Conservation (phyloP, 352 stramenopile species). For the Pythium dissimile region DNA sequence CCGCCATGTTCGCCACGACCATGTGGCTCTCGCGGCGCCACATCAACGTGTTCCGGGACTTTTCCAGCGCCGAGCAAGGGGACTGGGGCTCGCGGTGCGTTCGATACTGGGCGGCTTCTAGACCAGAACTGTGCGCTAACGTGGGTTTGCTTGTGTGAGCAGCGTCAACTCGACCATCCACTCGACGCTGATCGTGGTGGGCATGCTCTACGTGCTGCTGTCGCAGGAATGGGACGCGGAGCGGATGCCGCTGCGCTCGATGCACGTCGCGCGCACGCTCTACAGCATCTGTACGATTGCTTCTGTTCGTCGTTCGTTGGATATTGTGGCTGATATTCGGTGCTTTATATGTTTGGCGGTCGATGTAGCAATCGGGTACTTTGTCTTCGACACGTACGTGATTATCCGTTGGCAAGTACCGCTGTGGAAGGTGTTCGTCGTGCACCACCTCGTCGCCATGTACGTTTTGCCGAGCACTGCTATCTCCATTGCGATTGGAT, state of each 20-base stretch:
- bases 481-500: not conserved
- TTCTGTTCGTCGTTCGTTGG: not conserved
- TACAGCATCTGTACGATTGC: slow-evolving; percentile 74
- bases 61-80: slow-evolving; percentile 59
- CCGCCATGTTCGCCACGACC: slow-evolving; percentile 45
- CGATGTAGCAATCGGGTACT: slow-evolving; percentile 71
- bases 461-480: slow-evolving; percentile 31
- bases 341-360: too few relatives aligned
- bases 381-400: slow-evolving; percentile 78
- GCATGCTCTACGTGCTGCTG: slow-evolving; percentile 58
- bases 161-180: slow-evolving; percentile 84
- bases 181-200: slow-evolving; percentile 55
- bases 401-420: slow-evolving; percentile 68
- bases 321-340: not conserved
- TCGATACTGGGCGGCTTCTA: not conserved
- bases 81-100: slow-evolving; percentile 80
- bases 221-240: slow-evolving; percentile 64
- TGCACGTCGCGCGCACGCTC: slow-evolving; percentile 43
- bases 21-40: slow-evolving; percentile 51
- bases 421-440: slow-evolving; percentile 73
- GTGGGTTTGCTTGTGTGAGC: not conserved
- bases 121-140: not conserved
- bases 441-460: slow-evolving; percentile 76
- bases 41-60: slow-evolving; percentile 65
- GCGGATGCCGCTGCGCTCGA: slow-evolving; percentile 51